Evolutionary conservation across 305 asterid genomes (phyloP), one percentile per base, ranked within the genome.

Genomic region (Fraxinus velutina): DNA sequence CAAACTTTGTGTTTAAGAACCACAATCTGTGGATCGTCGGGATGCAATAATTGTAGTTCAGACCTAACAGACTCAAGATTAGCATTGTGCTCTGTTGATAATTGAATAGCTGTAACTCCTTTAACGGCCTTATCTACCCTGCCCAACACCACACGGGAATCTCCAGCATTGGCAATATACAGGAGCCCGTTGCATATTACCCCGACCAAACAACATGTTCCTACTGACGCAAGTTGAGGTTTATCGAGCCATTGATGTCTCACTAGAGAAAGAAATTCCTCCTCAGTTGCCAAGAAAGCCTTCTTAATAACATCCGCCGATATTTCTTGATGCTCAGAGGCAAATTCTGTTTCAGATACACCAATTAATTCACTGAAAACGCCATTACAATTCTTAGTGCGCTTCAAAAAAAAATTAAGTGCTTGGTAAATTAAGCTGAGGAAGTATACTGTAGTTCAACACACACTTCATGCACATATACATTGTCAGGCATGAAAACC

Each of bases 121-220:
- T 92, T 84, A 13, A 70, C 86, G 0, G 81, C 82, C 73, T 84
- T 91, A 71, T 89, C 95, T 5, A 86, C 85, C 87, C 94, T 88
- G 81, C 98, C 98, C 75, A 94, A 84, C 21, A 96, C 99, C 5
- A 79, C 97, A 21, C 99, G 93, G 6, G 99, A 96, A 80, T 96
- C 99, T 64, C 99, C 98, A 0, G 92, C 97, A 83, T 96, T 96
- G 78, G 98, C 99, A 9, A 96, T 57, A 33, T 94, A 89, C n/a
- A 96, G 84, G 19, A 86, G 89, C 33, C 98, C 98, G 17, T 87
- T 84, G 87, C 93, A 88, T 78, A 96, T 87, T 78, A 96, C 89
- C 66, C 98, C 98, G 3, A 86, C 97, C 89, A 96, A 91, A 86
- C 99, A 95, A 81, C 99, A 95, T 2, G 98, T 86, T 47, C 99